phyloP scores from a whole-genome alignment of 768 basidiomycete genomes.

The Cystobasidium onofrii region DNA sequence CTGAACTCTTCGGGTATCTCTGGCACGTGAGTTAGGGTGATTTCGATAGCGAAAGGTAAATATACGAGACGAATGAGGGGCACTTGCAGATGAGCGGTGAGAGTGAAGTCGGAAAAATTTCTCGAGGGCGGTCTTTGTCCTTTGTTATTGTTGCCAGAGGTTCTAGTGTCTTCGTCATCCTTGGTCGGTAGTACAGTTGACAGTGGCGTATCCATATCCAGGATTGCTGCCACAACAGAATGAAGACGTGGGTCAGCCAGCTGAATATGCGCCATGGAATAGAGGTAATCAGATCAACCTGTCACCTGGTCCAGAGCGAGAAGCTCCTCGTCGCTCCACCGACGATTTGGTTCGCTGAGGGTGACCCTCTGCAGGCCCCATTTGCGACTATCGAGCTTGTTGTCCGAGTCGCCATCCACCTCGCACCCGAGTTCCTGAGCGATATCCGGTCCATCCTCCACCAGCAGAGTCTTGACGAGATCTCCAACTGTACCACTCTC shows the following conservation, averaged over 20 bases:
- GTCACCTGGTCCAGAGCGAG: conserved; percentile 59
- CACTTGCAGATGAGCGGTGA: conserved; percentile 60
- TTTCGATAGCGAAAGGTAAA: conserved; percentile 55
- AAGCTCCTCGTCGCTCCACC: conserved; percentile 67
- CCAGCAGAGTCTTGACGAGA: conserved; percentile 31
- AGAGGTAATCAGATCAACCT: conserved; percentile 35
- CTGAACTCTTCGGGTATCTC: conserved; percentile 66
- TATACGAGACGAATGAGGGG: conserved; percentile 66
- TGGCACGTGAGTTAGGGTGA: conserved; percentile 59
- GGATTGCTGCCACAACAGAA: conserved; percentile 2
- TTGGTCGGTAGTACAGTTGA: conserved; percentile 32
- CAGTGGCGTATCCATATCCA: not conserved
- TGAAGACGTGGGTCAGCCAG: not conserved
- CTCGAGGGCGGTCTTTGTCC: conserved; percentile 47
- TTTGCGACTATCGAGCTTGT: not conserved
- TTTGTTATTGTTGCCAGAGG: conserved; percentile 52
- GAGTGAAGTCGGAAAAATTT: conserved; percentile 62
- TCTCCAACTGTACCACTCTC: conserved; percentile 5
- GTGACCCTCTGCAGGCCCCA: conserved; percentile 37
- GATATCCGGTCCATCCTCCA: conserved; percentile 37
- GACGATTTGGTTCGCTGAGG: conserved; percentile 39
- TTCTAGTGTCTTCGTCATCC: conserved; percentile 54
- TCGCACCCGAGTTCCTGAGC: conserved; percentile 17
- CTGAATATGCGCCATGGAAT: not conserved
- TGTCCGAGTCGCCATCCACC: not conserved